Evolutionary conservation across 208 protist genomes (phyloP), one percentile per base, ranked within the genome.

Genomic region (Phytomonas sp.): DNA sequence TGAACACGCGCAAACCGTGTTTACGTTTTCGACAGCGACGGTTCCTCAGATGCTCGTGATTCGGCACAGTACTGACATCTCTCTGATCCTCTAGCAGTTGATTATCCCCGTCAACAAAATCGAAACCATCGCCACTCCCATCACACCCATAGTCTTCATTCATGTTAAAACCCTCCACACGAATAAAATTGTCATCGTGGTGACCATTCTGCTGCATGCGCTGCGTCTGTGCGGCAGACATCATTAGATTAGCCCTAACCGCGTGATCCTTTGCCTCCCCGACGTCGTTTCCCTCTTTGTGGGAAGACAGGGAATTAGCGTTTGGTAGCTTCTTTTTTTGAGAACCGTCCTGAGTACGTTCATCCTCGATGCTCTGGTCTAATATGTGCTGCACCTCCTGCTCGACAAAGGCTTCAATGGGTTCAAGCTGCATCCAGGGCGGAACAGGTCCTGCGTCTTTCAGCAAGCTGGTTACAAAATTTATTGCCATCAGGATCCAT

Each of bases 1-100:
- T 73, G 37, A 80, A 72, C 4, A 79, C 26, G 29, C 45, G 71
- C 37, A 88, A 52, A 23, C 79, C 82, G 29, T 75, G 76, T 3
- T 70, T 73, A 6, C 71, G 32, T 69, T 83, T 84, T 23, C 79
- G 82, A 65, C 69, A 73, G 8, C 79, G 76, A 0, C 82, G 82
- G 42, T 72, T 56, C 40, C 30, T 68, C 79, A 82, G 70, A 60
- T 52, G 32, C 29, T 72, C 75, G 56, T 66, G 66, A 16, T 56
- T 6, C 45, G 2, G 52, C 10, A 23, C 23, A 4, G 23, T 4
- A 56, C 0, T 56, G 10, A 16, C 6, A 37, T 14, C 30, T 14
- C 29, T 29, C 32, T 67, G 63, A 14, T 52, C 63, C 29, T 67
- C 36, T 30, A 36, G 31, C 30, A 40, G 32, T 19, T 67, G 63